These are phyloP conservation scores for Apiospora phragmitis DNA, from an alignment of 2,329 filamentous ascomycete genomes.

Conservation along the genomic window DNA sequence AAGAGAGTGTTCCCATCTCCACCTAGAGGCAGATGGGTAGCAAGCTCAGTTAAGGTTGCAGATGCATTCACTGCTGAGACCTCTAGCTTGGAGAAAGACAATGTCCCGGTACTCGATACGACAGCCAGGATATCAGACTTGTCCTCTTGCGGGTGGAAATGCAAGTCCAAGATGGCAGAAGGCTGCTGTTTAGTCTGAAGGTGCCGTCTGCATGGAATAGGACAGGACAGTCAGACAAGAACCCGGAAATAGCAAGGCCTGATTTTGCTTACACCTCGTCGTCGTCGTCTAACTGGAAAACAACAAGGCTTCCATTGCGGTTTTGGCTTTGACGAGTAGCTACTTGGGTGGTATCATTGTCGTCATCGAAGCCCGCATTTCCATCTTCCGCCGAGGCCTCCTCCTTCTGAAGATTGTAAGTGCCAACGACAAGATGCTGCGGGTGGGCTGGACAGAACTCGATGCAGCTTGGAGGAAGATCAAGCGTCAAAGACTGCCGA, in stretches of 20 bases:
- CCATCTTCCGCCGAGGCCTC: conserved; percentile 19
- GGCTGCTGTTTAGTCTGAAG: conserved; percentile 63
- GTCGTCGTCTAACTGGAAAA: conserved; percentile 58
- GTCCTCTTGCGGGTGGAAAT: conserved; percentile 64
- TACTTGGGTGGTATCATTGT: conserved; percentile 24
- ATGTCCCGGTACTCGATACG: conserved; percentile 73
- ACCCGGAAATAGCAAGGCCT: conserved; percentile 11
- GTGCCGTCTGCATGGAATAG: conserved; percentile 43
- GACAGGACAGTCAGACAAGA: conserved; percentile 15
- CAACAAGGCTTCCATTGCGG: conserved; percentile 72
- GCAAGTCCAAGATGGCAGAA: conserved; percentile 81
- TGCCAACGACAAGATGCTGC: conserved; percentile 75
- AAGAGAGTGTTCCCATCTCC: conserved; percentile 63
- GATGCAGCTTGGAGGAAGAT: conserved; percentile 76
- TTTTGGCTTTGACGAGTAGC: conserved; percentile 48
- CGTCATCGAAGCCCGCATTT: conserved; percentile 19
- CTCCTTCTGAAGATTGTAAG: conserved; percentile 70
- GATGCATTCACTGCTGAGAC: conserved; percentile 15
- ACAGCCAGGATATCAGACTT: conserved; percentile 62
- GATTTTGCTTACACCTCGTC: conserved; percentile 54
- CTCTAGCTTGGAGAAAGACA: conserved; percentile 62
- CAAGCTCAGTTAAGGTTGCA: conserved; percentile 35
- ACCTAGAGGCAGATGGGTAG: conserved; percentile 45
- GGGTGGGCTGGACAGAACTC: conserved; percentile 67
- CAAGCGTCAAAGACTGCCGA: conserved; percentile 52